Conservation (phyloP, 1,284 basidiomycete species). For the Irpex sp. region DNA sequence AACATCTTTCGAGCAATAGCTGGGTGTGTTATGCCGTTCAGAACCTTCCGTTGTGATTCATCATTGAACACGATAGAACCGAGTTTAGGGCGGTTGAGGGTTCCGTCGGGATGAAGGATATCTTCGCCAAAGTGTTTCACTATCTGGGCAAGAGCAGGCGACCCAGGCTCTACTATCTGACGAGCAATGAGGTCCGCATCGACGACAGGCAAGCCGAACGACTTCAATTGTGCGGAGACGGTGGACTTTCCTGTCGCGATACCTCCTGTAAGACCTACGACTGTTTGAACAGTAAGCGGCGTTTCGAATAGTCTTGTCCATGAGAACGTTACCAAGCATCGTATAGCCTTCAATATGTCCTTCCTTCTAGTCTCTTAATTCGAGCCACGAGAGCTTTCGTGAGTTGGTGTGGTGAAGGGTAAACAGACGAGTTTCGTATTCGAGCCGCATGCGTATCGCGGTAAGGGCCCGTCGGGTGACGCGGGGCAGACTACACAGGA, state of each 20-base stretch:
- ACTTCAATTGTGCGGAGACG: constrained; percentile 73
- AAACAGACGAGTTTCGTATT: too few species aligned
- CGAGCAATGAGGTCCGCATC: constrained; percentile 94
- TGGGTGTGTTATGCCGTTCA: constrained; percentile 91
- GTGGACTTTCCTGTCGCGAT: constrained; percentile 97
- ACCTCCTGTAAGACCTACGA: constrained; percentile 94
- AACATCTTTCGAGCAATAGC: constrained; percentile 80
- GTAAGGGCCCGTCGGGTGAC: too few species aligned
- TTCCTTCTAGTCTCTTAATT: too few species aligned
- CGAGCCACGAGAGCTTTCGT: too few species aligned
- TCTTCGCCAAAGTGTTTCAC: constrained; percentile 68
- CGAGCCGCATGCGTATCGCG: too few species aligned
- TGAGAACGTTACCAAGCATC: not conserved
- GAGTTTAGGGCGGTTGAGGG: constrained; percentile 80
- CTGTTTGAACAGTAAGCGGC: constrained; percentile 36
- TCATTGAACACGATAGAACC: constrained; percentile 87
- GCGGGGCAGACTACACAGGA: too few species aligned
- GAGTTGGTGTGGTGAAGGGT: too few species aligned
- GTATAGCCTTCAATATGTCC: not conserved
- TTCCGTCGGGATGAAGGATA: constrained; percentile 68
- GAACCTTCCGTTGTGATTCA: constrained; percentile 61
- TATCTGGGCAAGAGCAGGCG: constrained; percentile 69
- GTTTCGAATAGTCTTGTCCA: not conserved
- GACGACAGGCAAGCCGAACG: constrained; percentile 73
- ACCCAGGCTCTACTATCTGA: constrained; percentile 84